phyloP scores from a whole-genome alignment of 495 filamentous ascomycete genomes.

The Xylaria acuta region DNA sequence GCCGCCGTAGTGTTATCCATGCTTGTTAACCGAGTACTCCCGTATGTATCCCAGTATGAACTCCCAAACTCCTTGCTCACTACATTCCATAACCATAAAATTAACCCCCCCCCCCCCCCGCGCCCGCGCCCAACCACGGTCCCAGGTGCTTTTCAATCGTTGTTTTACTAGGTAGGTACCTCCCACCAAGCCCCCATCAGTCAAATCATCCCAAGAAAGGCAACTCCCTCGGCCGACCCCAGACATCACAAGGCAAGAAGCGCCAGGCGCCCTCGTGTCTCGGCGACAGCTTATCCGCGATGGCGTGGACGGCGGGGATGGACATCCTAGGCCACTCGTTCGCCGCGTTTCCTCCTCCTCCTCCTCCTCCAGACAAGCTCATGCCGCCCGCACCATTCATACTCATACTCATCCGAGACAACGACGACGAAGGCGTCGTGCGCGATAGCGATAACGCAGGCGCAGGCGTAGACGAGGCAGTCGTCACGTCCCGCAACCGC shows the following conservation, averaged over 20 bases:
- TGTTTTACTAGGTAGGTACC: too few species aligned
- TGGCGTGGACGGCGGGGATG: constrained; percentile 37
- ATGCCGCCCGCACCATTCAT: background rate
- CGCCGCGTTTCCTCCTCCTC: background rate
- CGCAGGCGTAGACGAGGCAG: background rate
- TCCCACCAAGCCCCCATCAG: background rate
- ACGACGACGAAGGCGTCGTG: background rate
- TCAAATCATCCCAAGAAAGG: constrained; percentile 16
- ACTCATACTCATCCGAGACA: background rate
- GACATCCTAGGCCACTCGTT: constrained; percentile 47
- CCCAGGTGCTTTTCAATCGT: too few species aligned
- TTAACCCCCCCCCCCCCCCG: too few species aligned
- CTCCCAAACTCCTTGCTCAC: background rate
- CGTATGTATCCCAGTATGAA: background rate
- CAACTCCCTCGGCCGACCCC: constrained; percentile 44
- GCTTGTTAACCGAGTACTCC: too few species aligned
- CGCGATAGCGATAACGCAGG: constrained; percentile 6
- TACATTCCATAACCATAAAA: background rate
- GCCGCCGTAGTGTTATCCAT: background rate
- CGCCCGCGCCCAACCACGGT: too few species aligned
- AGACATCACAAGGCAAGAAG: constrained; percentile 48
- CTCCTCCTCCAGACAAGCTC: constrained; percentile 8
- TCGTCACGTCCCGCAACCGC: constrained; percentile 32
- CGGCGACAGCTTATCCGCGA: constrained; percentile 35
- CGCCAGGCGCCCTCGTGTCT: constrained; percentile 47